A percentile compares a stretch with the other conserved stretches of the same genome.
Conservation (phyloP, 495 filamentous ascomycete genomes). For the Hyaloscypha finlandica region DNA sequence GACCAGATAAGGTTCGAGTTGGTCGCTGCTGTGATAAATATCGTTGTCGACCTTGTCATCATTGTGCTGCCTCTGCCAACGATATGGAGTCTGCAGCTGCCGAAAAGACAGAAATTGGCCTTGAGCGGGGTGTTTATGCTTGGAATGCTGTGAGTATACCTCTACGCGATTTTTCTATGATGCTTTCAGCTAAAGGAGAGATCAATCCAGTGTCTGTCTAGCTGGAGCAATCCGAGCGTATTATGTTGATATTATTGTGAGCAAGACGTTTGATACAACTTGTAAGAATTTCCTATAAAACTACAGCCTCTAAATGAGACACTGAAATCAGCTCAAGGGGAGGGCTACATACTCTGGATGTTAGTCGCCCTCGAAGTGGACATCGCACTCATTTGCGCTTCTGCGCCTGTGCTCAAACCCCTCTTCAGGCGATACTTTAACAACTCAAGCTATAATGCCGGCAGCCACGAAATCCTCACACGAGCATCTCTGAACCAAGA, state of each 20-base stretch:
- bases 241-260: not conserved
- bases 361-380: constrained; percentile 40
- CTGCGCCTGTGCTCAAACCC: constrained; percentile 39
- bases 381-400: constrained; percentile 40
- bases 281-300: not conserved
- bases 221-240: not conserved
- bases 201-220: not conserved
- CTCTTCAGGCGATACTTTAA: constrained; percentile 25
- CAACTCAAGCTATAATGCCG: not conserved
- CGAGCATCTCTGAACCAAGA: not conserved
- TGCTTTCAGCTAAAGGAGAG: not conserved
- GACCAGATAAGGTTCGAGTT: not conserved
- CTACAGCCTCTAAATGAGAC: not conserved
- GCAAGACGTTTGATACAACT: not conserved
- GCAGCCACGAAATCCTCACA: not conserved
- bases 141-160: not conserved
- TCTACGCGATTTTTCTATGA: not conserved
- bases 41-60: not conserved
- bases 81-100: not conserved
- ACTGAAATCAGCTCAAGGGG: not conserved
- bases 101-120: not conserved
- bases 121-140: not conserved
- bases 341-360: constrained; percentile 11
- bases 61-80: not conserved
- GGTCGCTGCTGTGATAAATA: not conserved